phyloP scores from a whole-genome alignment of 2,329 filamentous ascomycete species.

The Epicoccum nigrum region DNA sequence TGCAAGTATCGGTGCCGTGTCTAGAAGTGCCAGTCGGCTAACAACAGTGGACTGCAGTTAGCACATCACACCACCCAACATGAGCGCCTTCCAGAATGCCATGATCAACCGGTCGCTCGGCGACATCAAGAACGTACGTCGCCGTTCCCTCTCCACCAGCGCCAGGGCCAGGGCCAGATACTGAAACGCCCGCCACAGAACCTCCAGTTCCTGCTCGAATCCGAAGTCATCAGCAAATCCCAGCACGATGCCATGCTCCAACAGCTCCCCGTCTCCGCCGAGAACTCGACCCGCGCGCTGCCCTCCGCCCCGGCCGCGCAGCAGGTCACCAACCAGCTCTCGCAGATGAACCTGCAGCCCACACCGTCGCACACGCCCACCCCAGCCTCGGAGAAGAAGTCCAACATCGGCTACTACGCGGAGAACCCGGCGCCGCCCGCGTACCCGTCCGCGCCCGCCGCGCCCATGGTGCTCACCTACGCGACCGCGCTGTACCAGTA shows the following conservation, averaged over 20 bases:
- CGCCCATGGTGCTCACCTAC: constrained; percentile 66
- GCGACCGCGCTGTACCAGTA: constrained; percentile 87
- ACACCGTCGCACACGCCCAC: constrained; percentile 21
- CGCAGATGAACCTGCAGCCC: constrained; percentile 42
- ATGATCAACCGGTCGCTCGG: constrained; percentile 85
- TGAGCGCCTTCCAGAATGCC: constrained; percentile 57
- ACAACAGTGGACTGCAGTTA: not conserved
- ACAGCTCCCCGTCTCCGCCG: constrained; percentile 74
- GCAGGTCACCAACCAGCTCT: constrained; percentile 39
- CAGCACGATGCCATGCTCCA: constrained; percentile 76
- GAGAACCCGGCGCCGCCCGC: constrained; percentile 50
- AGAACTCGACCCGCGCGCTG: constrained; percentile 62
- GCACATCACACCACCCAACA: constrained; percentile 18
- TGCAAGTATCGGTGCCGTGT: not conserved
- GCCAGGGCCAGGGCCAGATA: too few relatives aligned
- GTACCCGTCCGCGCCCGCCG: constrained; percentile 57
- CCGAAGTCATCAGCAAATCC: constrained; percentile 75
- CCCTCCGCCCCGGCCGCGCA: constrained; percentile 40
- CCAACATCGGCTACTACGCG: constrained; percentile 52
- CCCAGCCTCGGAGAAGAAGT: constrained; percentile 43
- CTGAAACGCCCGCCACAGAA: constrained; percentile 62
- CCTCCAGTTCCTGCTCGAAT: constrained; percentile 86
- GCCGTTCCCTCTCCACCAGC: not conserved
- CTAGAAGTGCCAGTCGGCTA: not conserved
- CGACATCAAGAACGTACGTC: constrained; percentile 79